phyloP scores from a whole-genome alignment of 768 basidiomycete species.

The Lepiota brunneoincarnata region DNA sequence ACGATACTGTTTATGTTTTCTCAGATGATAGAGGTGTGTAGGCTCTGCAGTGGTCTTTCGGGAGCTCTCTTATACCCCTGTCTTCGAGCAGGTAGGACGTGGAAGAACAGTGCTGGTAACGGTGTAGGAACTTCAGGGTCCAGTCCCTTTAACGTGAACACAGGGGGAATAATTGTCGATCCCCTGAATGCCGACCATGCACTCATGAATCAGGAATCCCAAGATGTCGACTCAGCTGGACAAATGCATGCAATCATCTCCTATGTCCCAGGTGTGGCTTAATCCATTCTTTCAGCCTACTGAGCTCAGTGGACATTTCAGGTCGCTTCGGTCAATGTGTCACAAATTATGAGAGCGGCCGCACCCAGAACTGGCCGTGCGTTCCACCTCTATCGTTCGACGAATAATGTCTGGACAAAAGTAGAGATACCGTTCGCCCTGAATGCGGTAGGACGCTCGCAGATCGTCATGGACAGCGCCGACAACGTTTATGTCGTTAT shows the following conservation, averaged over 20 bases:
- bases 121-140: constrained; percentile 38
- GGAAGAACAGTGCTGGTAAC: constrained; percentile 40
- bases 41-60: background rate
- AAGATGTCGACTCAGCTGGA: constrained; percentile 42
- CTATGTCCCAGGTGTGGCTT: constrained; percentile 39
- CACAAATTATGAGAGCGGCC: constrained; percentile 36
- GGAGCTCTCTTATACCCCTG: background rate
- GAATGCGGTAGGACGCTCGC: constrained; percentile 41
- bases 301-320: constrained; percentile 14
- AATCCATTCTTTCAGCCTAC: background rate
- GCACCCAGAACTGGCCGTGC: constrained; percentile 33
- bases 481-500: constrained; percentile 46
- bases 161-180: constrained; percentile 41
- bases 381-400: constrained; percentile 41
- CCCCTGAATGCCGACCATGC: constrained; percentile 44
- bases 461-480: constrained; percentile 38
- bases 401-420: constrained; percentile 41
- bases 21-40: constrained; percentile 41
- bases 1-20: constrained; percentile 45
- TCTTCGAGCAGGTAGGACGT: constrained; percentile 33
- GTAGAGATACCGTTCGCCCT: constrained; percentile 44
- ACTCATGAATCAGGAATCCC: constrained; percentile 52
- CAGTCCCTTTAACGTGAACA: constrained; percentile 40
- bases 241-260: constrained; percentile 47
- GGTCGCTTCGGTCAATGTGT: constrained; percentile 47